Percentiles rank a stretch among this genome's conserved stretches.
Evolutionary conservation across 78 protist species (phyloP).

Genomic region (Acrasis kona): DNA sequence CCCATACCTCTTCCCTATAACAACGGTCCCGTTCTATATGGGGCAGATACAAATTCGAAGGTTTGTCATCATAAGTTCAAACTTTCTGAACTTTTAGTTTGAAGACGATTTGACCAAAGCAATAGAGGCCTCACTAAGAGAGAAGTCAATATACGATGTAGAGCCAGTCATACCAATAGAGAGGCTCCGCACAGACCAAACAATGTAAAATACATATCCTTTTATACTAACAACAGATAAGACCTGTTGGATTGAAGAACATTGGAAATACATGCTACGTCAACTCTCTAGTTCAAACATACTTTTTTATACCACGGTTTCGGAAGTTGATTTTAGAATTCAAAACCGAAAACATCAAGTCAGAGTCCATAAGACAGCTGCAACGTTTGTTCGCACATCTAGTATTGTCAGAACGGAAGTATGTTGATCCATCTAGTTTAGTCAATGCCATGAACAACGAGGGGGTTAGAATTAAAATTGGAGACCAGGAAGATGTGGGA

Average conservation of each 20-base stretch:
- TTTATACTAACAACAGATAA: background rate
- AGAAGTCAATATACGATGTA: background rate
- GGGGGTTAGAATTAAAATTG: background rate
- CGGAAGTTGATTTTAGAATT: background rate
- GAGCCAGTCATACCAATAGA: background rate
- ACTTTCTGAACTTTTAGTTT: background rate
- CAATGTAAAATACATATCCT: background rate
- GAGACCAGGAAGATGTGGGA: background rate
- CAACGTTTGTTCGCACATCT: too few relatives aligned
- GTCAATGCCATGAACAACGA: background rate
- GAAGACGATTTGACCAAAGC: background rate
- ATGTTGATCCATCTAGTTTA: background rate
- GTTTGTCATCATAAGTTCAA: too few relatives aligned
- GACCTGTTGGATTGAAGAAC: slow-evolving; percentile 27
- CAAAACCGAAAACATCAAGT: too few relatives aligned
- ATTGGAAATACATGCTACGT: slow-evolving; percentile 45
- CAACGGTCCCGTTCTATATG: background rate
- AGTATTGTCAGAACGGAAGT: too few relatives aligned
- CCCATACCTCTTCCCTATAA: too few relatives aligned
- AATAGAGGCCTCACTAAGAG: background rate
- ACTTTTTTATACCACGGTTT: background rate
- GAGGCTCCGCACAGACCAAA: background rate
- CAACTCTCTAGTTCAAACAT: slow-evolving; percentile 33
- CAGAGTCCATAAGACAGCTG: too few relatives aligned
- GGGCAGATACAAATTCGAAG: background rate